phyloP scores from a whole-genome alignment of 2,329 filamentous ascomycete species.

The Alternaria sp. region DNA sequence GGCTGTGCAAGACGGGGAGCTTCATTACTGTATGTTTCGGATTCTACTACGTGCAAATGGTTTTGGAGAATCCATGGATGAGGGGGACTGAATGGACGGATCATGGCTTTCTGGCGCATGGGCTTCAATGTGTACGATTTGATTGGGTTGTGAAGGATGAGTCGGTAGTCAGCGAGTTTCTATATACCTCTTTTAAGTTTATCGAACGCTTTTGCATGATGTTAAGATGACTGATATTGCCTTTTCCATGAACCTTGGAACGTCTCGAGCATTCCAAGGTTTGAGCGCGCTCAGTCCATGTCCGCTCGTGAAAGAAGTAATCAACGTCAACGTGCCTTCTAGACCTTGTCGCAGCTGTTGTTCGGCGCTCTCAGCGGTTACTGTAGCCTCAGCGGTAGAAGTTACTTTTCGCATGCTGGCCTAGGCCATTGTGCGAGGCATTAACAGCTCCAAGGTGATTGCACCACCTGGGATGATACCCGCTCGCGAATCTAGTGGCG shows the following conservation, averaged over 20 bases:
- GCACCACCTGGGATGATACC: neutral
- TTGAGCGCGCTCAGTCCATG: neutral
- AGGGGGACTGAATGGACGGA: neutral
- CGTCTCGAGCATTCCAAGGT: neutral
- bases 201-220: neutral
- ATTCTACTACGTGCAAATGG: conserved; percentile 13
- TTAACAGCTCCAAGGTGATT: neutral
- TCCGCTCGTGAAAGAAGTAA: neutral
- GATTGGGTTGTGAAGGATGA: conserved; percentile 8
- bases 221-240: neutral
- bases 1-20: conserved; percentile 12
- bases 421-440: neutral
- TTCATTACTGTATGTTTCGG: conserved; percentile 28
- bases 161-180: conserved; percentile 12
- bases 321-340: neutral
- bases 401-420: neutral
- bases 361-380: conserved; percentile 1
- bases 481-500: conserved; percentile 3
- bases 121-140: conserved; percentile 13
- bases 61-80: conserved; percentile 7
- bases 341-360: neutral
- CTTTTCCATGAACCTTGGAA: neutral
- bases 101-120: conserved; percentile 8
- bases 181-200: conserved; percentile 9
- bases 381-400: neutral